Evolutionary conservation across 1,284 basidiomycete species (phyloP), one percentile per base, ranked within the genome.

Genomic region (Cutaneotrichosporon sp.): DNA sequence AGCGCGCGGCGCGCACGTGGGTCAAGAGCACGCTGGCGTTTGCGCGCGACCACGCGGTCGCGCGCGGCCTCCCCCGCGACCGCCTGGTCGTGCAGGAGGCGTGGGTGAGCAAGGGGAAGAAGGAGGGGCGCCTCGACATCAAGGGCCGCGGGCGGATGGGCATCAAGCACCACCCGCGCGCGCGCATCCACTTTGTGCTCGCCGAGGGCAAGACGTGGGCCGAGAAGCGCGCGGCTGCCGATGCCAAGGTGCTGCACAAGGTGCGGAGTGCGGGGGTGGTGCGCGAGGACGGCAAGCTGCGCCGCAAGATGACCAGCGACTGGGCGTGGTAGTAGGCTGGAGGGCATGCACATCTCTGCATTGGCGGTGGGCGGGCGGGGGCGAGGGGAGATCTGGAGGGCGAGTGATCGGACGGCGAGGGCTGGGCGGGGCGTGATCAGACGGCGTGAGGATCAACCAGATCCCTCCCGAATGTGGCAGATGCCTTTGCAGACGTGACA

Each of bases 1-100:
- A 97, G 81, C 85, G 92, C 16, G 91, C 90, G 11, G 89, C 91
- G 60, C 85, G 83, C 50, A 69, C 65, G 50, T 87, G 92, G 65
- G 87, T 99, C 60, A 88, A 92, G 84, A 90, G 88, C 69, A 94
- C 94, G 83, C 84, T 98, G 51, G 88, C 86, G 6, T 85, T 91
- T 4, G 95, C 94, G 10, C 88, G 91, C 72, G 87, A 93, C 72
- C 91, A 95, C 73, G 95, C 95, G 0, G 83, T 86, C 46, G 87
- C 89, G 71, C 95, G 95, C 81, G 86, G 86, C 27, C 80, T 98
- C 73, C 81, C 88, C 54, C 80, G 86, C 62, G 83, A 84, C n/a
- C 87, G 86, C 69, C 84, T 98, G 42, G 81, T 97, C 59, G 89
- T 99, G 64, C 92, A 89, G 61, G 88, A 97, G 80, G 87, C 94